phyloP scores from a whole-genome alignment of 768 basidiomycete genomes.

The Tricholoma bakamatsutake region DNA sequence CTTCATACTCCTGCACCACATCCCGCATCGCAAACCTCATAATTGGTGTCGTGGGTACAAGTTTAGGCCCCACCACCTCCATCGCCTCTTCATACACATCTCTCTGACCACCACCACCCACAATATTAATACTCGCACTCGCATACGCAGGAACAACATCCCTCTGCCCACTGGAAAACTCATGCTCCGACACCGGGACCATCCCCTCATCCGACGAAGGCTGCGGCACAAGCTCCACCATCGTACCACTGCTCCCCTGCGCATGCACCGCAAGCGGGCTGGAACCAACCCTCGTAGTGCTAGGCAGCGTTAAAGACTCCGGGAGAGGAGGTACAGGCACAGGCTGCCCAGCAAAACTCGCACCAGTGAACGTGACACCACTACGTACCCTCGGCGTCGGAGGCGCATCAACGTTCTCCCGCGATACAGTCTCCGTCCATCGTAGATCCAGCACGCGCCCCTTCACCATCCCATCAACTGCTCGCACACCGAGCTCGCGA shows the following conservation, averaged over 20 bases:
- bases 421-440: slow-evolving; percentile 69
- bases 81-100: slow-evolving; percentile 46
- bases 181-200: slow-evolving; percentile 31
- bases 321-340: not conserved
- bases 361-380: slow-evolving; percentile 10
- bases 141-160: not conserved
- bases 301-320: not conserved
- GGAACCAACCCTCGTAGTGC: slow-evolving; percentile 1
- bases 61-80: slow-evolving; percentile 66
- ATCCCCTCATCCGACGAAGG: slow-evolving; percentile 24
- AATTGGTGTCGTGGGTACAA: slow-evolving; percentile 74
- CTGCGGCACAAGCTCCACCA: slow-evolving; percentile 26
- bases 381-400: slow-evolving; percentile 13
- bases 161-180: slow-evolving; percentile 27
- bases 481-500: slow-evolving; percentile 75
- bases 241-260: slow-evolving; percentile 35
- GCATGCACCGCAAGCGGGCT: slow-evolving; percentile 12
- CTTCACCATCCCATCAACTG: slow-evolving; percentile 82
- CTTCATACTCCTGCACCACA: slow-evolving; percentile 79
- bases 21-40: slow-evolving; percentile 82
- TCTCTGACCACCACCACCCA: slow-evolving; percentile 13
- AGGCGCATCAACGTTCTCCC: slow-evolving; percentile 37
- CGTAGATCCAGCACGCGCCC: slow-evolving; percentile 69
- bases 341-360: not conserved
- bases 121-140: not conserved